Evolutionary conservation across 176 grass and related monocot genomes (phyloP), one percentile per base, ranked within the genome.

Genomic region (Puya raimondii): DNA sequence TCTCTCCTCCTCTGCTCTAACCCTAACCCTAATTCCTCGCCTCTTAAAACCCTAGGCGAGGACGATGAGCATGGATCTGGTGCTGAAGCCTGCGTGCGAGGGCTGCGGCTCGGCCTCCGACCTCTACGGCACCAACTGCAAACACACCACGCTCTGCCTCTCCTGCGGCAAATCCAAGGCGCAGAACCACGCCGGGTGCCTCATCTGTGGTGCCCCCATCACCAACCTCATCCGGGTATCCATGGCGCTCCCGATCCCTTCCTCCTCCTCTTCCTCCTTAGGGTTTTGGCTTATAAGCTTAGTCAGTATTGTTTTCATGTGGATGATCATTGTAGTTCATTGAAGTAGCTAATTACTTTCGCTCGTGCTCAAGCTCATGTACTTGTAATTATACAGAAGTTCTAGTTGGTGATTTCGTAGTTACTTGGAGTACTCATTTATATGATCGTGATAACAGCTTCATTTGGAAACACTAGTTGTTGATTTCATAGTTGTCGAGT

Each of bases 61-160:
- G 56, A 15, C 29, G 42, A 29, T 53, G 21, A 84, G 51, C 76
- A 64, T 65, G 53, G 78, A 75, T 74, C 78, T 91, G 69, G 88
- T 61, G 58, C 83, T 91, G 14, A 96, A 91, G 78, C 54, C 75
- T 5, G 79, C 83, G 69, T 96, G 91, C 72, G 85, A 91, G 12
- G 47, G 22, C 0, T 88, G 88, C 65, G 85, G 88, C 18, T 21
- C 22, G 13, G n/a, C 78, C 22, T 67, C 75, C 33, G 82, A 84
- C 13, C 88, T 96, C 56, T 88, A 88, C 78, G 75, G 75, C 26
- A 89, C 73, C 67, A 63, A 63, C 2, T 92, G 88, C 84, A 81
- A 85, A 67, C 93, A 90, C 88, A 73, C 74, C 56, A 96, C 93
- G 5, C 81, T 96, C 67, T 92, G 86, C 79, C 29, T 49, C 64